A percentile compares a stretch with the other conserved stretches of the same genome.
Evolutionary conservation across 768 basidiomycete species (phyloP).

Genomic region (Lyophyllum atratum): DNA sequence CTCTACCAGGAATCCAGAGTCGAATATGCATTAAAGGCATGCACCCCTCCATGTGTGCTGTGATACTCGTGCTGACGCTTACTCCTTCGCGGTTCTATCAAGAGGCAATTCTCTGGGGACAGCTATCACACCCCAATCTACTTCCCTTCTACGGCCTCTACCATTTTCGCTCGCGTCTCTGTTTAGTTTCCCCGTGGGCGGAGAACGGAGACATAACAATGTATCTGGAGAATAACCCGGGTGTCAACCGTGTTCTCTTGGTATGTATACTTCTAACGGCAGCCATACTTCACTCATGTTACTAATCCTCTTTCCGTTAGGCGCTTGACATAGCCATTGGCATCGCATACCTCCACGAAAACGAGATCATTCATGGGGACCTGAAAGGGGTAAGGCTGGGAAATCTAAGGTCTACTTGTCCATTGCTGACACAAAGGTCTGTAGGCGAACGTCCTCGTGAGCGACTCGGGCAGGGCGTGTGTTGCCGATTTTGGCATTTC

Average conservation of each 20-base stretch:
- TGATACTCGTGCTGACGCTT: neutral
- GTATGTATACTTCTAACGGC: neutral
- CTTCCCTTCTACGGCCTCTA: slow-evolving; percentile 5
- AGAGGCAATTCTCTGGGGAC: slow-evolving; percentile 4
- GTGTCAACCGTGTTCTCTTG: neutral
- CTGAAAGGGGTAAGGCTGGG: neutral
- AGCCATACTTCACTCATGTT: neutral
- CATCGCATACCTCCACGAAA: neutral
- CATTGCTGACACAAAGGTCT: neutral
- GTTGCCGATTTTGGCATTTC: slow-evolving; percentile 3
- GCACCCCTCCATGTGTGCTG: too few relatives aligned
- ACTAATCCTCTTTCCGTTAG: neutral
- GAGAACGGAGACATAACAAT: neutral
- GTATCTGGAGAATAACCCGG: neutral
- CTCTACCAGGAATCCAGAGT: neutral
- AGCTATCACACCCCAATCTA: slow-evolving; percentile 1
- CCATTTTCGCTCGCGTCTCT: neutral
- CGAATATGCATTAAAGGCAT: neutral
- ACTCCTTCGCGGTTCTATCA: neutral
- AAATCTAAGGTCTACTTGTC: neutral
- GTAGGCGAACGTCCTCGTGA: neutral
- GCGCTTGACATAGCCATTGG: slow-evolving; percentile 2
- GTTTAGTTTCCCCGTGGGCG: slow-evolving; percentile 1
- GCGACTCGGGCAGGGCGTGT: neutral
- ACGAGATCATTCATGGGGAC: slow-evolving; percentile 3